Evolutionary conservation across 768 basidiomycete species (phyloP).

Genomic region (Podaxis sp.): DNA sequence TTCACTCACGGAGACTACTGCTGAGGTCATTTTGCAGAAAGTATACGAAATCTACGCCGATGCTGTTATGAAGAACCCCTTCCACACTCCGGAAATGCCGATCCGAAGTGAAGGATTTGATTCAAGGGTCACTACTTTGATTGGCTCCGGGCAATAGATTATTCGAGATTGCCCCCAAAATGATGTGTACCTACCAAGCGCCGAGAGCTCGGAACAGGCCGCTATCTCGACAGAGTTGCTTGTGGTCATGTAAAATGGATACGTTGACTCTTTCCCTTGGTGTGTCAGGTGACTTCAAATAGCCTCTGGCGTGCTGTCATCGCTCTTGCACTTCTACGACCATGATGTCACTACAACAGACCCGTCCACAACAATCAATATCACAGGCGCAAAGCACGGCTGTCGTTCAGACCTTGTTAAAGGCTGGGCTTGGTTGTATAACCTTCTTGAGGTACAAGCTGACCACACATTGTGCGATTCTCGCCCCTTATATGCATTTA

Average conservation of each 20-base stretch:
- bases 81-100: constrained; percentile 99
- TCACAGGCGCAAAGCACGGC: constrained; percentile 62
- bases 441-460: constrained; percentile 63
- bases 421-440: constrained; percentile 74
- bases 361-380: constrained; percentile 42
- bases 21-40: constrained; percentile 72
- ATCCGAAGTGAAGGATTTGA: constrained; percentile 93
- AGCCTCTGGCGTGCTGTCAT: not conserved
- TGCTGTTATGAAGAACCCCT: constrained; percentile 98
- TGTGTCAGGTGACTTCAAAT: constrained; percentile 18
- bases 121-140: constrained; percentile 57
- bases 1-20: constrained; percentile 70
- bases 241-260: no score
- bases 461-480: not conserved
- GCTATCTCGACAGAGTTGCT: not conserved
- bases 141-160: constrained; percentile 45
- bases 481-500: constrained; percentile 24
- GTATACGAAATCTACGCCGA: constrained; percentile 95
- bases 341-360: constrained; percentile 28
- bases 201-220: not conserved
- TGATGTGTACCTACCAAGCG: not conserved
- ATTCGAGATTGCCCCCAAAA: constrained; percentile 10
- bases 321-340: not conserved
- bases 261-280: not conserved
- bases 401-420: constrained; percentile 70